Evolutionary conservation across 225 moss, liverwort and hornwort genomes (phyloP), one percentile per base, ranked within the genome.

Genomic region (Bryoerythrophyllum caledonicum): DNA sequence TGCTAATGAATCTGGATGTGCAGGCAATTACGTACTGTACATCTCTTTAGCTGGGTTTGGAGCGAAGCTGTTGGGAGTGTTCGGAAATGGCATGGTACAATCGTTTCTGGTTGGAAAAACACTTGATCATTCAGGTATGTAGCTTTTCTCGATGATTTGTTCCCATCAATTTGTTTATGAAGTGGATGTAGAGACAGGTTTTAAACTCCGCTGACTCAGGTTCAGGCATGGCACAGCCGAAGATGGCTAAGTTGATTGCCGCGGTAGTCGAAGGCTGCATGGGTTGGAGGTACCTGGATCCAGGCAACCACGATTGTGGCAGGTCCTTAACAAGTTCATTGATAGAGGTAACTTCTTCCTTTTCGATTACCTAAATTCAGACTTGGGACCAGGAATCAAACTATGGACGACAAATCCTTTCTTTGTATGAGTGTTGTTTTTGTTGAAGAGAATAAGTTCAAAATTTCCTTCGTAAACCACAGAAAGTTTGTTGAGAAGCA

Each of bases 41-140:
- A 80, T 93, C 60, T 90, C 92, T 24, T 44, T 55, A 62, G 79
- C 85, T 70, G 90, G 89, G 58, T 90, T 90, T 83, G 92, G 92
- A 34, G 87, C 92, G 7, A 59, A 82, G 65, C 66, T 89, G n/a
- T 76, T 86, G 13, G 90, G 93, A n/a, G 71, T 89, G 9, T 91
- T 93, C 66, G 78, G 82, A 16, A 91, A 93, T 78, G 90, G 90
- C 68, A 86, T 87, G 85, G 80, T 93, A 56, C 90, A 91, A 70
- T 76, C 84, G 43, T 93, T 86, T 74, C 76, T 93, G 53, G 52
- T 73, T 74, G 90, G 80, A 30, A 61, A 68, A 62, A 86, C 90
- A 40, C 72, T 90, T 25, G 74, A 76, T 27, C 89, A 89, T 28
- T 21, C 51, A 76, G 90, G 90, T 89, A 17, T 70, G 9, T 23